Evolutionary conservation across 805 yeast genomes (phyloP), one percentile per base, ranked within the genome.

Genomic region (Ogataea corticis): DNA sequence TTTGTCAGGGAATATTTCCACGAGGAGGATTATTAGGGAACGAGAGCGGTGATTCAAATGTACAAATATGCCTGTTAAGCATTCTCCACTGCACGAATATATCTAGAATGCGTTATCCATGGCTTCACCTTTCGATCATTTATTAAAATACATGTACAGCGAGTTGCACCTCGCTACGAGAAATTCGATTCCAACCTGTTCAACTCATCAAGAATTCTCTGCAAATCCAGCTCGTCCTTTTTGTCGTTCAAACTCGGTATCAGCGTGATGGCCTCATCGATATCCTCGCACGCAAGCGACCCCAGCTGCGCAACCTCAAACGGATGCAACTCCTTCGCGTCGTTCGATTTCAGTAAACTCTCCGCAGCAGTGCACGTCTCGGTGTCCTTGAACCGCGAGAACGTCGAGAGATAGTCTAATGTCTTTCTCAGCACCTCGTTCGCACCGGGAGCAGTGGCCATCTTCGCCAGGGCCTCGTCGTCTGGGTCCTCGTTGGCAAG

Each of bases 341-440:
- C 96, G 39, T 85, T 80, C 21, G 83, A 71, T 50, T 80, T 83
- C 60, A 94, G 73, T 51, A 94, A 70, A 55, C 86, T 87, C 62
- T 92, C 97, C 16, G 90, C 98, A 1, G 97, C 96, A 46, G 88
- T 83, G 28, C 94, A 91, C 0, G 97, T 89, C 50, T 91, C 91
- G 32, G 89, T 85, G 65, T 90, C 96, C 68, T 89, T 84, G 68
- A 92, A 94, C 56, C 98, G 76, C 3, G 97, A 83, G 69, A 94
- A 94, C 39, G 80, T 81, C 1, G 92, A 76, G 49, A 94, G 72
- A 62, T 89, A 88, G 63, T 89, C 94, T 63, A 92, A 77, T 1
- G 98, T 88, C 66, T 94, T 92, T 63, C 92, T 89, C 66, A 94
- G 74, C 44, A 91, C 94, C 63, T 90, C 92, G 63, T 84, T 87